phyloP scores from a whole-genome alignment of 2,329 filamentous ascomycete genomes.

The Elsinoe fawcettii region DNA sequence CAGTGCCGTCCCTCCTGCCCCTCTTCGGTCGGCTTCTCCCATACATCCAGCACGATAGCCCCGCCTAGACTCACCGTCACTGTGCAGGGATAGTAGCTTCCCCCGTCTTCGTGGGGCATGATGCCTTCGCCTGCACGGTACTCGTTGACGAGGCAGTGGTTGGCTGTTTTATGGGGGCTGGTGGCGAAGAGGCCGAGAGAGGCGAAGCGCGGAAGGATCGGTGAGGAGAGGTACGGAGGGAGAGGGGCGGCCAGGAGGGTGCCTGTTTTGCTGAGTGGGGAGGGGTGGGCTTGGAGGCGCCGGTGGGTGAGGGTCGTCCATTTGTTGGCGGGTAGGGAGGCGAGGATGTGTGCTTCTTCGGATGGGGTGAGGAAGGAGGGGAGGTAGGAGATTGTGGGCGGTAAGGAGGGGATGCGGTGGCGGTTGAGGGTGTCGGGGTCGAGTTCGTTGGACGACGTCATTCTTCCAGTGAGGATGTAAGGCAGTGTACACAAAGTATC shows the following conservation, averaged over 20 bases:
- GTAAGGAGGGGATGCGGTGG: conserved; percentile 46
- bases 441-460: neutral
- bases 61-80: conserved; percentile 83
- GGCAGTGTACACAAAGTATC: too few species aligned
- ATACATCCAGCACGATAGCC: conserved; percentile 69
- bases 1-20: conserved; percentile 23
- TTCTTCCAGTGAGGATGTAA: neutral
- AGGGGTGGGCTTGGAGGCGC: conserved; percentile 84
- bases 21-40: conserved; percentile 32
- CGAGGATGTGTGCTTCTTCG: conserved; percentile 57
- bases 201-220: conserved; percentile 55
- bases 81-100: conserved; percentile 78
- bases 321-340: conserved; percentile 40
- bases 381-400: conserved; percentile 70
- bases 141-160: conserved; percentile 91
- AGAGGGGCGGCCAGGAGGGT: conserved; percentile 67
- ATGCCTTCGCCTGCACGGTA: conserved; percentile 86
- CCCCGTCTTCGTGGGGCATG: conserved; percentile 91
- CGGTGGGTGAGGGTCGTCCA: conserved; percentile 88
- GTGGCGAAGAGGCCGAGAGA: conserved; percentile 45
- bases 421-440: neutral
- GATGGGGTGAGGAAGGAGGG: conserved; percentile 70
- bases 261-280: conserved; percentile 65
- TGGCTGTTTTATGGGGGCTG: conserved; percentile 69
- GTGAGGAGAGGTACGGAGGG: conserved; percentile 65